Evolutionary conservation across 1,284 basidiomycete genomes (phyloP), one percentile per base, ranked within the genome.

Genomic region (Rhodofomes roseus): DNA sequence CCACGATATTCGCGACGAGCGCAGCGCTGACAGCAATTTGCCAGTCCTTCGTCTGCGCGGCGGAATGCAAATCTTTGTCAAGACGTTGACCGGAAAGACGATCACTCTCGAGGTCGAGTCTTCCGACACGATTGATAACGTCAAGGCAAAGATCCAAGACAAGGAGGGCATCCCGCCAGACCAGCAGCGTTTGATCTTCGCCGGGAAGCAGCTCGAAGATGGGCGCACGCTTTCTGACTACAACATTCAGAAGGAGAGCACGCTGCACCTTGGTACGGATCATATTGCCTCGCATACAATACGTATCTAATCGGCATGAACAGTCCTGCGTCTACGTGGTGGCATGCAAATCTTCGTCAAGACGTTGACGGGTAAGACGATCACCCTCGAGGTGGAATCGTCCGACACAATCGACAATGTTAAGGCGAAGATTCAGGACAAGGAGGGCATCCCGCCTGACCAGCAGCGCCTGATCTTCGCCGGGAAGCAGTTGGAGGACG

Each of bases 141-240:
- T 81, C 52, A 81, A 81, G 71, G 78, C 79, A 27, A 81, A 81
- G 75, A 81, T 81, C 29, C 79, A 81, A 66, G 79, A 81, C 67
- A 81, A 81, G 73, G 79, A 80, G 61, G 89, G 90, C 0, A 92
- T 92, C 46, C 90, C 89, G 20, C 89, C 90, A 12, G 90, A 92
- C 68, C 89, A 92, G 71, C 90, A 92, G 69, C 87, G 90, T 43
- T 77, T 92, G n/a, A 93, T 93, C 72, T 93, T 93, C 62, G 91
- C 90, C 40, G 90, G 90, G 25, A 92, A 92, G 77, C 90, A 92
- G 74, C 74, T 91, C 31, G 88, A 89, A 68, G 88, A 89, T 59
- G 88, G 88, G 12, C 86, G 87, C 22, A 90, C 87, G 1, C 77
- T 89, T 3, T 70, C 70, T 7, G 69, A 71, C 56, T 70, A 70